Percentiles rank a stretch among this genome's conserved stretches.
These are phyloP conservation scores for Ceratobasidium theobromae DNA, from an alignment of 1,284 basidiomycete genomes.

Conservation along the genomic window DNA sequence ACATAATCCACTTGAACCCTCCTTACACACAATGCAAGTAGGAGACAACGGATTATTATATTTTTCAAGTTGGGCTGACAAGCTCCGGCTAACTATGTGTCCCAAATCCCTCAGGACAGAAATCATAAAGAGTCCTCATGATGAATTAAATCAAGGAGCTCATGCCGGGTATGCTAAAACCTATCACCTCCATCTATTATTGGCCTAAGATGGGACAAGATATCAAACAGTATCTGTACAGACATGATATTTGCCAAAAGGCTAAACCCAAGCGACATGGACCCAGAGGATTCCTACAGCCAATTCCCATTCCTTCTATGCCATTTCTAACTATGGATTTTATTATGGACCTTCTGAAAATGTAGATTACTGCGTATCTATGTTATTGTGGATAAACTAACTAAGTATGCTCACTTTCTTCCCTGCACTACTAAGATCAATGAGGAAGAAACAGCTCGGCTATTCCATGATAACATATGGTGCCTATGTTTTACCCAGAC, in stretches of 20 bases:
- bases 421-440: slow-evolving; percentile 38
- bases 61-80: slow-evolving; percentile 38
- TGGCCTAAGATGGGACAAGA: slow-evolving; percentile 45
- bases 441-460: slow-evolving; percentile 26
- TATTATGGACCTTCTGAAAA: slow-evolving; percentile 49
- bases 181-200: slow-evolving; percentile 39
- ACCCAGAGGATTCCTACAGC: slow-evolving; percentile 45
- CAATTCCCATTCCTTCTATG: slow-evolving; percentile 44
- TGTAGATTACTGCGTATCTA: slow-evolving; percentile 45
- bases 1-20: slow-evolving; percentile 1
- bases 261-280: slow-evolving; percentile 43
- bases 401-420: slow-evolving; percentile 47
- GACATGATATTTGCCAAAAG: slow-evolving; percentile 48
- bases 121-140: slow-evolving; percentile 41
- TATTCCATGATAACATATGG: slow-evolving; percentile 37
- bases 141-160: slow-evolving; percentile 40
- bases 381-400: slow-evolving; percentile 46
- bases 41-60: slow-evolving; percentile 39
- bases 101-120: slow-evolving; percentile 34
- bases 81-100: slow-evolving; percentile 39
- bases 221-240: slow-evolving; percentile 39
- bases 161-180: slow-evolving; percentile 43
- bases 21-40: slow-evolving; percentile 34
- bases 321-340: slow-evolving; percentile 54
- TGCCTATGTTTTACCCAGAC: slow-evolving; percentile 38